Evolutionary conservation across 1,284 basidiomycete species (phyloP).

Genomic region (Chalciporus sp.): DNA sequence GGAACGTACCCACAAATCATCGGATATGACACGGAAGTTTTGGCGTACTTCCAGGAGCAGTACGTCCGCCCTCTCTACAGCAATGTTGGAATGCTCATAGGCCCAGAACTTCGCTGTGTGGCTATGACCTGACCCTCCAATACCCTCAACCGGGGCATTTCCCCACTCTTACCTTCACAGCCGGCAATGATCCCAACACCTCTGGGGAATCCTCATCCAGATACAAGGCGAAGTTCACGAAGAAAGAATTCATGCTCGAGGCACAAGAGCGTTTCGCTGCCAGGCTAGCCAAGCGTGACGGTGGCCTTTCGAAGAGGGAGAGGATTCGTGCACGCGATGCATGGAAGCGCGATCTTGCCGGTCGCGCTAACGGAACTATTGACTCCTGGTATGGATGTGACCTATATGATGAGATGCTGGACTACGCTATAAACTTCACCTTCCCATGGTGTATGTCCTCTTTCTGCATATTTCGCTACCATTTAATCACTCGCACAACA

Average conservation of each 20-base stretch:
- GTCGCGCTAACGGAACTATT: slow-evolving; percentile 50
- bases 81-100: neutral
- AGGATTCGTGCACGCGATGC: slow-evolving; percentile 23
- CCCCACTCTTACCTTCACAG: slow-evolving; percentile 45
- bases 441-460: slow-evolving; percentile 63
- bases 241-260: slow-evolving; percentile 22
- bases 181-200: slow-evolving; percentile 29
- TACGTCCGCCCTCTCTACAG: slow-evolving; percentile 37
- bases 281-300: slow-evolving; percentile 20
- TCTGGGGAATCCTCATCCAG: slow-evolving; percentile 27
- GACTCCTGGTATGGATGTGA: slow-evolving; percentile 66
- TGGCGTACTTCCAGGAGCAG: slow-evolving; percentile 70
- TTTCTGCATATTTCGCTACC: neutral
- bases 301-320: slow-evolving; percentile 19
- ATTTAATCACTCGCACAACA: slow-evolving; percentile 19
- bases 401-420: slow-evolving; percentile 52
- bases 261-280: slow-evolving; percentile 19
- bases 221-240: slow-evolving; percentile 22
- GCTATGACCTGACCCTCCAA: slow-evolving; percentile 66
- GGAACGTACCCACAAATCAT: slow-evolving; percentile 77
- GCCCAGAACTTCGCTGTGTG: slow-evolving; percentile 59
- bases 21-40: slow-evolving; percentile 65
- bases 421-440: slow-evolving; percentile 63
- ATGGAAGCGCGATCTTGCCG: slow-evolving; percentile 49
- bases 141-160: slow-evolving; percentile 66